Conservation (phyloP, 2,329 filamentous ascomycete species). For the Periconia sp. region DNA sequence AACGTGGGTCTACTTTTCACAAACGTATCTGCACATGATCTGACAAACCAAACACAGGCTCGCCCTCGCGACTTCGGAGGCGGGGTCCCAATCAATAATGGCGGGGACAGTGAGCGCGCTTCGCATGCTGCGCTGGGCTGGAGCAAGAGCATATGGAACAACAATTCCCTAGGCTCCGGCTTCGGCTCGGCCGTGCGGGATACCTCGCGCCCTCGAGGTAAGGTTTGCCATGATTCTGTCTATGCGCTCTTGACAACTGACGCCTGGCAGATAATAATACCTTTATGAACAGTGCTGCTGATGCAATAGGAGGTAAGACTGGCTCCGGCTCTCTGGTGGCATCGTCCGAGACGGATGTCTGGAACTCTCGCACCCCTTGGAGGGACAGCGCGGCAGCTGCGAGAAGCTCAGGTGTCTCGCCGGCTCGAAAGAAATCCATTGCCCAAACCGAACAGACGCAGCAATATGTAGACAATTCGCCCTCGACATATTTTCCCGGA, state of each 20-base stretch:
- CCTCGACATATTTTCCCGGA: slow-evolving; percentile 35
- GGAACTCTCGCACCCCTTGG: slow-evolving; percentile 66
- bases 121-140: slow-evolving; percentile 34
- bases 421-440: slow-evolving; percentile 45
- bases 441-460: slow-evolving; percentile 43
- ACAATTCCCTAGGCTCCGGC: slow-evolving; percentile 29
- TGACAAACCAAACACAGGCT: slow-evolving; percentile 26
- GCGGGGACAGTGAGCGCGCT: slow-evolving; percentile 33
- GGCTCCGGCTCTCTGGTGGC: slow-evolving; percentile 73
- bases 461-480: slow-evolving; percentile 33
- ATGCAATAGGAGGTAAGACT: slow-evolving; percentile 61
- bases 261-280: slow-evolving; percentile 34
- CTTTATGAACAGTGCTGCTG: slow-evolving; percentile 28
- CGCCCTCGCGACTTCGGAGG: slow-evolving; percentile 38
- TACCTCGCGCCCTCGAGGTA: slow-evolving; percentile 41
- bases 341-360: slow-evolving; percentile 71
- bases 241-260: slow-evolving; percentile 18
- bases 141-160: slow-evolving; percentile 47
- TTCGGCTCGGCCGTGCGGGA: slow-evolving; percentile 39
- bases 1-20: slow-evolving; percentile 31
- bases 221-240: slow-evolving; percentile 1
- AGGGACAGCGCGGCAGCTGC: slow-evolving; percentile 51
- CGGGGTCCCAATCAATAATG: slow-evolving; percentile 38
- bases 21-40: slow-evolving; percentile 5
- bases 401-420: slow-evolving; percentile 44